These are phyloP conservation scores for Spizellomyces sp. DNA, from an alignment of 192 early-diverging fungal species.

Conservation along the genomic window DNA sequence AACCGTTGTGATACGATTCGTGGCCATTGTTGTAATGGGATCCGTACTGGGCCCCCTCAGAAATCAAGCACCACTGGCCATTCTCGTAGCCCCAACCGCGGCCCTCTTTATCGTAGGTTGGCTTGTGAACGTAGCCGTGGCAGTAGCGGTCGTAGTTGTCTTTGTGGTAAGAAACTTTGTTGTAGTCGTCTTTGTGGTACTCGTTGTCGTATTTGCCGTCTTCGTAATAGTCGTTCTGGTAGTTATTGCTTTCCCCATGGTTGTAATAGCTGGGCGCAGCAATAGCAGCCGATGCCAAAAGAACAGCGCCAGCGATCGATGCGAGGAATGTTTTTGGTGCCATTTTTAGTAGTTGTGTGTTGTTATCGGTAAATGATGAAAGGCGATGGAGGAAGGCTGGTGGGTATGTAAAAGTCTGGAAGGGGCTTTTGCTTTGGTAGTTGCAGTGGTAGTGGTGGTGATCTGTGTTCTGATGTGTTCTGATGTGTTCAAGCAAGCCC, in stretches of 20 bases:
- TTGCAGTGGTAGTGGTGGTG: too few relatives aligned
- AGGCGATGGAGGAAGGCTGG: too few relatives aligned
- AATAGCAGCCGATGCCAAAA: neutral
- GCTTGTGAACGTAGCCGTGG: too few relatives aligned
- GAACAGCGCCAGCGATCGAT: neutral
- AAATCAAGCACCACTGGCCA: neutral
- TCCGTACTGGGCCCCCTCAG: neutral
- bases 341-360: neutral
- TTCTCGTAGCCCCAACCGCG: neutral
- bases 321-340: neutral
- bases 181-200: neutral
- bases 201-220: neutral
- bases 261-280: neutral
- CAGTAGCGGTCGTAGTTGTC: too few relatives aligned
- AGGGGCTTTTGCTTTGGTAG: too few relatives aligned
- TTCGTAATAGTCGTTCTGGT: neutral
- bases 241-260: neutral
- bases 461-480: too few relatives aligned
- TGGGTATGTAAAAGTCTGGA: too few relatives aligned
- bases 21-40: conserved; percentile 1
- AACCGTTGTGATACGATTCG: too few relatives aligned
- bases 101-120: neutral
- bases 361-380: too few relatives aligned
- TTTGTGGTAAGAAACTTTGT: too few relatives aligned
- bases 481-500: too few relatives aligned